A percentile compares a stretch with the other conserved stretches of the same genome.
phyloP scores from a whole-genome alignment of 1,284 basidiomycete species.

The Irpex rosettiformis region DNA sequence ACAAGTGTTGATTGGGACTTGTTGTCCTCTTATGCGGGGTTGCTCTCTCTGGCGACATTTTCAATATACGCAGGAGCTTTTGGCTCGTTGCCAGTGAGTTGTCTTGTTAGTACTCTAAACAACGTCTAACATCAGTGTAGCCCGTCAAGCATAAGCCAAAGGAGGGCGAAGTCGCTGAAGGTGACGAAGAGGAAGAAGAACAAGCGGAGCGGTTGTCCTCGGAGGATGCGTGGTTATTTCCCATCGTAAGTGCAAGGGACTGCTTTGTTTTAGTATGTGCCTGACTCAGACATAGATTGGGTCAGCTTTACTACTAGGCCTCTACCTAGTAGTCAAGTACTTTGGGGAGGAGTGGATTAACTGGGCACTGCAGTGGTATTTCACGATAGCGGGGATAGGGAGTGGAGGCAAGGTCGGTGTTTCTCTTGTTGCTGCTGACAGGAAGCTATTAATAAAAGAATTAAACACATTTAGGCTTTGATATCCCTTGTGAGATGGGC shows the following conservation, averaged over 20 bases:
- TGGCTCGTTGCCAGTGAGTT: constrained; percentile 62
- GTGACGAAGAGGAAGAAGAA: constrained; percentile 41
- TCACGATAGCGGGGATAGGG: constrained; percentile 58
- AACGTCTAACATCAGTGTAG: constrained; percentile 15
- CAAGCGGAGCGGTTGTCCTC: constrained; percentile 56
- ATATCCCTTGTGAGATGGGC: constrained; percentile 44
- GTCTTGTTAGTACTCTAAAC: neutral
- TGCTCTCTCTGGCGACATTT: constrained; percentile 55
- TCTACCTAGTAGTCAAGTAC: constrained; percentile 75
- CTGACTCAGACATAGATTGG: constrained; percentile 45
- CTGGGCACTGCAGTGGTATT: constrained; percentile 75
- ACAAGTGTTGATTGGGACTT: constrained; percentile 48
- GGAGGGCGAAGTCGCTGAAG: constrained; percentile 24
- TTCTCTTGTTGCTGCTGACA: neutral
- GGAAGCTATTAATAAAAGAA: neutral
- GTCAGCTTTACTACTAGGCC: constrained; percentile 58
- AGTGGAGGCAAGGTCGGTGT: constrained; percentile 67
- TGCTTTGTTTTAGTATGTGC: constrained; percentile 7
- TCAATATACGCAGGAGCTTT: constrained; percentile 68
- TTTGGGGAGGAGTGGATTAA: constrained; percentile 84
- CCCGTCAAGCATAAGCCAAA: constrained; percentile 25
- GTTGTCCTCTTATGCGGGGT: constrained; percentile 62
- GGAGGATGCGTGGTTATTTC: constrained; percentile 74
- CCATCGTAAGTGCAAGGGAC: constrained; percentile 46
- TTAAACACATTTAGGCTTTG: constrained; percentile 36